Evolutionary conservation across 495 filamentous ascomycete species (phyloP).

Genomic region (Poronia punctata): DNA sequence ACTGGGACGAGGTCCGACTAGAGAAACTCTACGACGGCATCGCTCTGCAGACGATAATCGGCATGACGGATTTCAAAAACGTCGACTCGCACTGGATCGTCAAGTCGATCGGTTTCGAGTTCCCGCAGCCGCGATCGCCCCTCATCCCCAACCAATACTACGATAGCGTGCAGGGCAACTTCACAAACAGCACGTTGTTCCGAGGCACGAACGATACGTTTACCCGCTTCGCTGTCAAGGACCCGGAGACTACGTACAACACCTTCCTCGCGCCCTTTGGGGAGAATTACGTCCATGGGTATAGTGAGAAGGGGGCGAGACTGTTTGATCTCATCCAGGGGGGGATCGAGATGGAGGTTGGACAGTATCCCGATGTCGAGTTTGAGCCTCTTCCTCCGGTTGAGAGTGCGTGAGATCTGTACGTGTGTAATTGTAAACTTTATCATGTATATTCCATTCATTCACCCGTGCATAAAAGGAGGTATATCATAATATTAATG

Average conservation of each 20-base stretch:
- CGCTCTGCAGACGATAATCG: constrained; percentile 34
- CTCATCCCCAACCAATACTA: constrained; percentile 30
- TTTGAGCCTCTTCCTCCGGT: constrained; percentile 7
- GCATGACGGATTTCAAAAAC: constrained; percentile 33
- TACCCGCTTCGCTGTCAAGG: constrained; percentile 18
- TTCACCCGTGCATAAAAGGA: too few species aligned
- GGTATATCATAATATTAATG: too few species aligned
- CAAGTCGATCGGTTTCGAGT: constrained; percentile 33
- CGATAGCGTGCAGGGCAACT: constrained; percentile 27
- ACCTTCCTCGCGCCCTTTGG: constrained; percentile 12
- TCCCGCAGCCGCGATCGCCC: constrained; percentile 19
- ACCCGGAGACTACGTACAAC: constrained; percentile 16
- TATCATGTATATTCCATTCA: too few species aligned
- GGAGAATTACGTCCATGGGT: constrained; percentile 5
- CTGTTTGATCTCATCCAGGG: constrained; percentile 13
- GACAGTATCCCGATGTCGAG: constrained; percentile 6
- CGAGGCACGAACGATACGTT: constrained; percentile 19
- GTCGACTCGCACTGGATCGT: constrained; percentile 31
- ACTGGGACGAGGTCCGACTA: constrained; percentile 31
- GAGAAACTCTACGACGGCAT: constrained; percentile 39
- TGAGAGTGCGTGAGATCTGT: too few species aligned
- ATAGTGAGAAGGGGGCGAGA: constrained; percentile 1
- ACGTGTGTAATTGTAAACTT: too few species aligned
- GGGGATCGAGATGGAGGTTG: constrained; percentile 7
- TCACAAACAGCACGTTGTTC: constrained; percentile 29